Percentiles rank a stretch among this genome's conserved stretches.
These are phyloP conservation scores for Ustilago vetiveriae DNA, from an alignment of 1,284 basidiomycete genomes.

Conservation along the genomic window DNA sequence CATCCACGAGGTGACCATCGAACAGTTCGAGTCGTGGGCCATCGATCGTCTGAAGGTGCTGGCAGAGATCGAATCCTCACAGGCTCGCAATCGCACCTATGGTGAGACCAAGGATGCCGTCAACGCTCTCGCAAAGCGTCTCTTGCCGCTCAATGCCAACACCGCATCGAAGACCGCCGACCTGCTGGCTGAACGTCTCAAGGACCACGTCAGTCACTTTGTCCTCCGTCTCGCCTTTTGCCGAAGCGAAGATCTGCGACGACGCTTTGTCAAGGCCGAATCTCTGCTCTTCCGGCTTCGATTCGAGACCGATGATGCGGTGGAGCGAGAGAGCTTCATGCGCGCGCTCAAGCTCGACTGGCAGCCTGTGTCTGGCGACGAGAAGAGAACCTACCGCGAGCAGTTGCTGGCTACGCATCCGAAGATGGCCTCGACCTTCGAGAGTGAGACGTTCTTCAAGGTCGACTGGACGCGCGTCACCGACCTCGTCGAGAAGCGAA, in stretches of 20 bases:
- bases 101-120: constrained; percentile 79
- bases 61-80: constrained; percentile 92
- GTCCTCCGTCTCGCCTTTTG: constrained; percentile 94
- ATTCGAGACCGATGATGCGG: constrained; percentile 77
- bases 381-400: constrained; percentile 72
- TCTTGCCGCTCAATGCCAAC: constrained; percentile 77
- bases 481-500: constrained; percentile 86
- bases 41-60: constrained; percentile 86
- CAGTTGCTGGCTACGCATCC: constrained; percentile 70
- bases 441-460: constrained; percentile 76
- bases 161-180: constrained; percentile 71
- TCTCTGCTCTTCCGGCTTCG: constrained; percentile 83
- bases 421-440: constrained; percentile 66
- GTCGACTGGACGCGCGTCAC: constrained; percentile 89
- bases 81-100: constrained; percentile 82
- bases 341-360: constrained; percentile 81
- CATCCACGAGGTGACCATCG: constrained; percentile 86
- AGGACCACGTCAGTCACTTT: constrained; percentile 93
- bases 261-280: constrained; percentile 90
- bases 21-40: constrained; percentile 93
- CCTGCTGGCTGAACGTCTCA: constrained; percentile 75
- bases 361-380: constrained; percentile 74
- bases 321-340: constrained; percentile 79
- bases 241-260: constrained; percentile 88
- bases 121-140: constrained; percentile 74